A percentile compares a stretch with the other conserved stretches of the same genome.
phyloP scores from a whole-genome alignment of 1,139 yeast genomes.

The Scheffersomyces titani region DNA sequence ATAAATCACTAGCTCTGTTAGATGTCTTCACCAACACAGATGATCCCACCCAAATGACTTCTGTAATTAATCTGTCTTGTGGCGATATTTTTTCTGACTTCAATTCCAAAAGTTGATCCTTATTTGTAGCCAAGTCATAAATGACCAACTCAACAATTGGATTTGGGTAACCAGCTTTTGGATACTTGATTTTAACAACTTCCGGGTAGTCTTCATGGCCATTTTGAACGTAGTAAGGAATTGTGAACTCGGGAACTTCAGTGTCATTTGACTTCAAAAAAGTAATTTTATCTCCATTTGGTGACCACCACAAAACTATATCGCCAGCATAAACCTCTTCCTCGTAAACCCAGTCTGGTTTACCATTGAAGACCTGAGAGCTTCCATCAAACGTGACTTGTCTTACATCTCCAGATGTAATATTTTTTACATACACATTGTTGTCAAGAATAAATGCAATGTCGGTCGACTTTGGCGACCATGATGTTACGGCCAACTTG shows the following conservation, averaged over 20 bases:
- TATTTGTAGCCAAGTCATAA: conserved; percentile 22
- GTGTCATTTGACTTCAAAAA: conserved; percentile 55
- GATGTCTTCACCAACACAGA: conserved; percentile 39
- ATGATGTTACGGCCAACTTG: conserved; percentile 19
- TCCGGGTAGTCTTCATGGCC: conserved; percentile 46
- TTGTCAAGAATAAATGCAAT: conserved; percentile 39
- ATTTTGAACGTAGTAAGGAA: conserved; percentile 55
- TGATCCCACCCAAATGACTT: conserved; percentile 43
- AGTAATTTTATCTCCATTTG: conserved; percentile 47
- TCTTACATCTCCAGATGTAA: conserved; percentile 15
- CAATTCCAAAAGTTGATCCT: conserved; percentile 19
- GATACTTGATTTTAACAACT: conserved; percentile 40
- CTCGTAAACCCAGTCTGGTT: conserved; percentile 66
- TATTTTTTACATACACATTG: conserved; percentile 33
- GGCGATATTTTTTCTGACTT: conserved; percentile 21
- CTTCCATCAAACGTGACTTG: conserved; percentile 54
- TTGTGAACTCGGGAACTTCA: conserved; percentile 50
- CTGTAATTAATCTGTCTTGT: conserved; percentile 37
- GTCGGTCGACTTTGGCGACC: conserved; percentile 36
- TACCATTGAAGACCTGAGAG: conserved; percentile 52
- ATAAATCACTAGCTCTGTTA: conserved; percentile 47
- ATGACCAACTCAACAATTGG: conserved; percentile 44
- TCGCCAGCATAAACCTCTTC: conserved; percentile 58
- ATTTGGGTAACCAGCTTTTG: conserved; percentile 49
- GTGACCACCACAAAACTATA: conserved; percentile 62